Base-by-base conservation (phyloP, 1,284 basidiomycete genomes). In the Cutaneotrichosporon daszewskae region DNA sequence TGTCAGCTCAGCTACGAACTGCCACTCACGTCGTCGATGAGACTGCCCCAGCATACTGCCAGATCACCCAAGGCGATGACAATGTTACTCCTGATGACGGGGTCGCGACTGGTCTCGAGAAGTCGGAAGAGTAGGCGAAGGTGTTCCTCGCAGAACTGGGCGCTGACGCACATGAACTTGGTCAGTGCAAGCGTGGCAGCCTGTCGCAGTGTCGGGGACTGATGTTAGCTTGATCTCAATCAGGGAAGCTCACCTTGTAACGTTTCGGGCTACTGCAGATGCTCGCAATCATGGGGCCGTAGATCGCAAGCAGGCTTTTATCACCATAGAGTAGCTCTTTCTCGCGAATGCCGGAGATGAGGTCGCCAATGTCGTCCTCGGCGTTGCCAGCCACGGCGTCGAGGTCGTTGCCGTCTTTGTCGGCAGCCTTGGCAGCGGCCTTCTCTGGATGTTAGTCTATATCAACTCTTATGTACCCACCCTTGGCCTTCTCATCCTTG, bases 331-430 rank as follows among this genome's bases (percentile, higher is more conserved):
- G 74, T 36, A 98, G 74, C 71, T 97, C 92, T 13, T 78, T 79
- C 72, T 98, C 95, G 23, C 88, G 77, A 43, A 96, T 80, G 2
- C 74, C 78, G 3, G 82, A 81, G 33, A 98, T 86, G 5, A 85
- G 78, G 49, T 98, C 95, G 14, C 91, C 94, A 56, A 97, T 94
- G 62, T 98, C 94, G 66, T 98, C 94, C 68, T 99, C 94, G 17
- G 91, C 92, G 58, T 94, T 96, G 4, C 95, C 94, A 1, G 87
- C 89, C 2, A 98, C 94, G 59, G 95, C 91, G 54, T 98, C 94
- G 0, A 98, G 80, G 62, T 97, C 91, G 58, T 94, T 90, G 13
- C 74, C 78, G 27, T 86, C 83, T 62, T 89, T 88, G 37, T 69
- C 68, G 2, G 59, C 62, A 13, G 63, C 48, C 48, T 69, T 68